These are phyloP conservation scores for Pezicula carpinea DNA, from an alignment of 2,329 filamentous ascomycete species.

Conservation along the genomic window DNA sequence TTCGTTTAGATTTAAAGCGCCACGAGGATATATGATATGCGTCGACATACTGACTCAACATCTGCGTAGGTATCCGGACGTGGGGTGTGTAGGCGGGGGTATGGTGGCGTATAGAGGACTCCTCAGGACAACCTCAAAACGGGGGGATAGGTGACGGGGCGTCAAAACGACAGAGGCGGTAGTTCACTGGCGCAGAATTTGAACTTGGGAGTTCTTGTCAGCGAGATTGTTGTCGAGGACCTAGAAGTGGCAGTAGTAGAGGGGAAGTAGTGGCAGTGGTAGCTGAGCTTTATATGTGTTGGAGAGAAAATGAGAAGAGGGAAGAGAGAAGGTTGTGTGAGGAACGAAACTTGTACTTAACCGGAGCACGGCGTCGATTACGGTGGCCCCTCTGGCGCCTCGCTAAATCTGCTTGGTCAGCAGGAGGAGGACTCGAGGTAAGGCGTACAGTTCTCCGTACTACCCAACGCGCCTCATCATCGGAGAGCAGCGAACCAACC, in stretches of 20 bases:
- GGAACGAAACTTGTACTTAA: too few relatives aligned
- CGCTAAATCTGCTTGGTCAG: too few relatives aligned
- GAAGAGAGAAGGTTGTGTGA: slow-evolving; percentile 1
- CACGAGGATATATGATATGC: slow-evolving; percentile 26
- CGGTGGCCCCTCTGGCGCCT: too few relatives aligned
- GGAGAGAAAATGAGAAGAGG: slow-evolving; percentile 6
- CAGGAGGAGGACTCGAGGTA: too few relatives aligned
- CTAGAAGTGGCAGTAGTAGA: too few relatives aligned
- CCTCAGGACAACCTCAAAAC: slow-evolving; percentile 1
- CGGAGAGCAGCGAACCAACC: too few relatives aligned
- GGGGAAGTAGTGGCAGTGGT: background rate
- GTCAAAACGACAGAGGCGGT: slow-evolving; percentile 1
- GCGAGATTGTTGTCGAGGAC: background rate
- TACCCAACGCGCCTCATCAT: too few relatives aligned
- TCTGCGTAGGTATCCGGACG: slow-evolving; percentile 20
- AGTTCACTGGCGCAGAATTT: slow-evolving; percentile 6
- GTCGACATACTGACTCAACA: slow-evolving; percentile 28
- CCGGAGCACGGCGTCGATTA: too few relatives aligned
- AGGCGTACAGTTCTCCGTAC: too few relatives aligned
- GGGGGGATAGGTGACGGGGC: background rate
- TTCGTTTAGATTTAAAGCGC: slow-evolving; percentile 26
- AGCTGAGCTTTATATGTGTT: slow-evolving; percentile 10
- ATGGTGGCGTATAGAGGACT: slow-evolving; percentile 3
- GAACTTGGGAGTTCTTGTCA: background rate
- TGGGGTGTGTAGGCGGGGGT: slow-evolving; percentile 6